Conservation (phyloP, 805 yeast genomes). For the Cyberlindnera bimundalis region DNA sequence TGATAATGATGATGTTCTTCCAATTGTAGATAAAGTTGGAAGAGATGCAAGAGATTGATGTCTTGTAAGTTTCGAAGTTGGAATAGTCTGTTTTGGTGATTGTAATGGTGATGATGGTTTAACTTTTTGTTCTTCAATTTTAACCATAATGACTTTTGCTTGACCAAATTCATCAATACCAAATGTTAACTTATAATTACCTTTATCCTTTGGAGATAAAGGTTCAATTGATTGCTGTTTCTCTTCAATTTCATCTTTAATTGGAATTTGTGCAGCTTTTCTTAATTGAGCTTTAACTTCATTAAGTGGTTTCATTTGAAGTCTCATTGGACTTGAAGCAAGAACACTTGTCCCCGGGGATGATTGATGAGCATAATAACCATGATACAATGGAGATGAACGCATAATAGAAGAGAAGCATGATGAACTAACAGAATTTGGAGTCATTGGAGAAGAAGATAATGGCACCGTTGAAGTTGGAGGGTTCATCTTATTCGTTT, state of each 20-base stretch:
- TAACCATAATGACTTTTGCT: constrained; percentile 22
- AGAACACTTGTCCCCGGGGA: constrained; percentile 22
- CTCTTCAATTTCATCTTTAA: neutral
- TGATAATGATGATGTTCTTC: constrained; percentile 18
- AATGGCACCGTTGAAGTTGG: constrained; percentile 2
- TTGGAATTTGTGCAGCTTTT: constrained; percentile 1
- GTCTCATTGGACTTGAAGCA: constrained; percentile 24
- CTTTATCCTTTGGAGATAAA: neutral
- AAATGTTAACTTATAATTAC: constrained; percentile 17
- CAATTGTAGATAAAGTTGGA: constrained; percentile 4
- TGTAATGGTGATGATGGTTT: neutral
- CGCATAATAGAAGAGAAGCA: constrained; percentile 30
- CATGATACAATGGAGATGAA: constrained; percentile 30
- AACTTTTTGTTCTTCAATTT: neutral
- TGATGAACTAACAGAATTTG: constrained; percentile 22
- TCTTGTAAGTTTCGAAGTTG: constrained; percentile 17
- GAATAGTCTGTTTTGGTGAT: constrained; percentile 2
- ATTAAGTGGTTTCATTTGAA: constrained; percentile 25
- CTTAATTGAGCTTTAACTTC: constrained; percentile 13
- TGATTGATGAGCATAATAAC: constrained; percentile 25
- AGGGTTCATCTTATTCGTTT: constrained; percentile 2
- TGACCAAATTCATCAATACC: constrained; percentile 27
- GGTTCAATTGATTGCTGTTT: neutral
- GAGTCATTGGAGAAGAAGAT: constrained; percentile 27
- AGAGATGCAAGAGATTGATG: constrained; percentile 21